Evolutionary conservation across 106 monocot species (phyloP).

Genomic region (Amphibolis antarctica): DNA sequence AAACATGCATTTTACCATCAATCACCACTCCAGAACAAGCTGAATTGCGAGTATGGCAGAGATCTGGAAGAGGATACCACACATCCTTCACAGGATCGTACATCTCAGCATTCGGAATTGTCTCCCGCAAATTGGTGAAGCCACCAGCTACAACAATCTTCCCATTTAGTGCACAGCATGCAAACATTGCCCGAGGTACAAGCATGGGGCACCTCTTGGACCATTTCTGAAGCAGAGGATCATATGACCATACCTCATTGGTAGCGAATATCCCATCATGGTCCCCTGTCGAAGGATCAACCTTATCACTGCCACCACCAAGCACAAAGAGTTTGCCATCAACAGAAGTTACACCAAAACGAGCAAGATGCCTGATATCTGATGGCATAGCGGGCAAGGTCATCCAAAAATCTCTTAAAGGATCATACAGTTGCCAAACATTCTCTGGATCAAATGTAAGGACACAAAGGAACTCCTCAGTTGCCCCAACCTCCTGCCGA

Average conservation of each 20-base stretch:
- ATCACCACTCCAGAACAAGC: conserved; percentile 74
- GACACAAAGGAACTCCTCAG: conserved; percentile 72
- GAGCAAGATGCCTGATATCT: conserved; percentile 72
- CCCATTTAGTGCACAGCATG: conserved; percentile 67
- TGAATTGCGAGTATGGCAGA: conserved; percentile 60
- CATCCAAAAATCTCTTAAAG: conserved; percentile 58
- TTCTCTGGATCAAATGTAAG: conserved; percentile 95
- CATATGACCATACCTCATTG: conserved; percentile 85
- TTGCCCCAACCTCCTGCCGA: conserved; percentile 37
- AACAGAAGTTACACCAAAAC: conserved; percentile 73
- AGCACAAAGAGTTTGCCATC: conserved; percentile 80
- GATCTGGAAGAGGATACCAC: conserved; percentile 74
- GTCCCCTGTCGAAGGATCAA: conserved; percentile 82
- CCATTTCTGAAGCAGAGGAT: conserved; percentile 51
- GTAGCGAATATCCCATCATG: conserved; percentile 85
- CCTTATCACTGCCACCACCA: conserved; percentile 80
- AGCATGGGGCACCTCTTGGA: conserved; percentile 45
- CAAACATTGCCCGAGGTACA: conserved; percentile 84
- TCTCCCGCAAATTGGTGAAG: conserved; percentile 75
- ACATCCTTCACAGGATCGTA: conserved; percentile 57
- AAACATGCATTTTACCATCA: conserved; percentile 68
- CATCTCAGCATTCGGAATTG: conserved; percentile 69
- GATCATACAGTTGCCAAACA: conserved; percentile 86
- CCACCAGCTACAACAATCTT: conserved; percentile 88
- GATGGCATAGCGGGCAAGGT: conserved; percentile 82